Evolutionary conservation across 768 basidiomycete genomes (phyloP), one percentile per base, ranked within the genome.

Genomic region (Pulveroboletus sp.): DNA sequence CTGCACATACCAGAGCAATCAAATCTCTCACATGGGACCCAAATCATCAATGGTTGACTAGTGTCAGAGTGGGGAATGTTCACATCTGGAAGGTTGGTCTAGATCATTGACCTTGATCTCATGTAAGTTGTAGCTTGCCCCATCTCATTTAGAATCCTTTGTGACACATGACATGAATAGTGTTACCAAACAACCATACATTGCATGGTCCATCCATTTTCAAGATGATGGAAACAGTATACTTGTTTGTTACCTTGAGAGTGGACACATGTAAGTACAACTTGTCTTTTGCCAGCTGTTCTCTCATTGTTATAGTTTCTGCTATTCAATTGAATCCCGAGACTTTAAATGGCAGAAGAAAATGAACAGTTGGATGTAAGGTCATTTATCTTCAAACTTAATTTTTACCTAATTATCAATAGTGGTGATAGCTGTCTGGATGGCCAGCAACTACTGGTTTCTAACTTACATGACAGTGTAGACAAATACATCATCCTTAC

Each of bases 321-420:
- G 53, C 32, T 49, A 41, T n/a, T 45, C 19, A 0, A 6, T 45
- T 13, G 30, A 54, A 5, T 44, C 35, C 2, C 50, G 43, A 43
- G 32, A 47, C 6, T 9, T 54, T 5, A 54, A 54, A 29, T 54
- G 49, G 49, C 16, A 54, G 6, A 50, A 50, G 22, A 50, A 50
- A 29, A 32, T n/a, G 1, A 41, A 51, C 6, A 11, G 32, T 19
- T 8, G 11, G 1, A 55, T 55, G 43, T 41, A n/a, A 16, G 54
- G 31, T 44, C 13, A 19, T 8, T 19, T 36, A 4, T 19, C 3
- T 36, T 6, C 11, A n/a, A 19, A 19, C 13, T 9, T 36, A 19
- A 19, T 36, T n/a, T 7, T 8, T 4, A 36, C 6, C n/a, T 20
- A n/a, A n/a, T n/a, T 13, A 36, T 17, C 35, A 10, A 36, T 36